Evolutionary conservation across 2,329 filamentous ascomycete species (phyloP).

Genomic region (Ambrosiella xylebori): DNA sequence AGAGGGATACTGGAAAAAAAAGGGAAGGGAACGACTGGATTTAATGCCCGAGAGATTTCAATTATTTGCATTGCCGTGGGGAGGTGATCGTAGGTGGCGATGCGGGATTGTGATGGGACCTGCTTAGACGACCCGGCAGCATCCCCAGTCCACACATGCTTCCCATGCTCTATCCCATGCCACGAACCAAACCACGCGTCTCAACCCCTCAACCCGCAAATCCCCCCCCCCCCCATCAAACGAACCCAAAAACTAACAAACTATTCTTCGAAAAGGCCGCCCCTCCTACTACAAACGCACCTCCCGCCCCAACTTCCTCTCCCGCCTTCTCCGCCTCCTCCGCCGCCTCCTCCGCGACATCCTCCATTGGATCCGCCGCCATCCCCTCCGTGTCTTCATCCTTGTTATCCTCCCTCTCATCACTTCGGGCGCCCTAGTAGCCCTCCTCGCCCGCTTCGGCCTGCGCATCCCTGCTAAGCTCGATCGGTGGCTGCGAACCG

Average conservation of each 20-base stretch:
- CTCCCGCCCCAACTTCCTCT: slow-evolving; percentile 62
- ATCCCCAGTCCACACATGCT: too few species aligned
- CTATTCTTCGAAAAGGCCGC: slow-evolving; percentile 22
- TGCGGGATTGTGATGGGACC: too few species aligned
- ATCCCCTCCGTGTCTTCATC: slow-evolving; percentile 77
- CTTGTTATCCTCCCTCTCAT: slow-evolving; percentile 76
- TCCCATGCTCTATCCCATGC: too few species aligned
- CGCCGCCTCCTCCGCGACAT: slow-evolving; percentile 67
- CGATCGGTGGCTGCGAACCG: slow-evolving; percentile 39
- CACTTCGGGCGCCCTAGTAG: slow-evolving; percentile 64
- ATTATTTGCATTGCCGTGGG: too few species aligned
- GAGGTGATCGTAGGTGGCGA: too few species aligned
- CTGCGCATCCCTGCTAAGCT: slow-evolving; percentile 53
- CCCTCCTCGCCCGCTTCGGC: slow-evolving; percentile 62
- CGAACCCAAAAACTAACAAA: background rate
- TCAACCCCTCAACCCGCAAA: background rate
- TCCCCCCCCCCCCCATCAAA: background rate
- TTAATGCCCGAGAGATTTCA: too few species aligned
- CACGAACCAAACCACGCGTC: background rate
- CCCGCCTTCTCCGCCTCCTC: slow-evolving; percentile 56
- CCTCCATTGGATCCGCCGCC: slow-evolving; percentile 59
- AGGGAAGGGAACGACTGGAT: background rate
- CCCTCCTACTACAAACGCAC: slow-evolving; percentile 62
- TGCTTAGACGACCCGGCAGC: too few species aligned
- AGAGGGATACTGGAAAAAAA: background rate